Evolutionary conservation across 371 early-diverging fungal species (phyloP), one percentile per base, ranked within the genome.

Genomic region (Globomyces sp.): DNA sequence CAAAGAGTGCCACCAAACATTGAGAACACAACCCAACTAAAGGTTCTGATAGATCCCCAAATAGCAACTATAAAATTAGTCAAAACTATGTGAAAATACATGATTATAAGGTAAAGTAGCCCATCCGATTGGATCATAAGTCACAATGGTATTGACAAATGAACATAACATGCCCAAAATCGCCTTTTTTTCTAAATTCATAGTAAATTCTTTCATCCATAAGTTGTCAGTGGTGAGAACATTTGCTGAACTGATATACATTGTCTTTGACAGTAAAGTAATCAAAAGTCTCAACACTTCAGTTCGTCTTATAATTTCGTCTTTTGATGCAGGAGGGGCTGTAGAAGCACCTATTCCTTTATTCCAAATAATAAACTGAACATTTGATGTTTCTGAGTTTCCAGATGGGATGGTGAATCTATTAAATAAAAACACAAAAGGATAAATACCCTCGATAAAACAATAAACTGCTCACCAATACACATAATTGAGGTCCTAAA

Each of bases 41-140:
- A 43, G 86, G 82, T 61, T 94, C 93, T 6, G 82, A 77, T 0
- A 85, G 78, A 61, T 90, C 90, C 4, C 85, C 79, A 62, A 87
- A 83, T 57, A 92, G 69, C 3, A 92, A 58, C 74, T 77, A 63
- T 13, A 24, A 41, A 24, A 67, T 36, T 2, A 47, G 8, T 34
- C 42, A 10, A 36, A 5, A 75, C 81, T 24, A 24, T 24, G 24
- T 24, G 24, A 24, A 24, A 24, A 24, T 24, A 24, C 24, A 70
- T 92, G 90, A 64, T 91, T 90, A 79, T 93, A 94, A 37, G 93
- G 93, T 2, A 94, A 46, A 34, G 72, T 75, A 1, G 85, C 87
- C 92, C 92, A 93, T 3, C 92, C 91, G 2, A 87, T 80, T 1
- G 91, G 90, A 69, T 92, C 89, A 70, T 92, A 92, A 53, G 86